phyloP scores from a whole-genome alignment of 2,329 filamentous ascomycete genomes.

The Immersiporthe knoxdaviesiana region DNA sequence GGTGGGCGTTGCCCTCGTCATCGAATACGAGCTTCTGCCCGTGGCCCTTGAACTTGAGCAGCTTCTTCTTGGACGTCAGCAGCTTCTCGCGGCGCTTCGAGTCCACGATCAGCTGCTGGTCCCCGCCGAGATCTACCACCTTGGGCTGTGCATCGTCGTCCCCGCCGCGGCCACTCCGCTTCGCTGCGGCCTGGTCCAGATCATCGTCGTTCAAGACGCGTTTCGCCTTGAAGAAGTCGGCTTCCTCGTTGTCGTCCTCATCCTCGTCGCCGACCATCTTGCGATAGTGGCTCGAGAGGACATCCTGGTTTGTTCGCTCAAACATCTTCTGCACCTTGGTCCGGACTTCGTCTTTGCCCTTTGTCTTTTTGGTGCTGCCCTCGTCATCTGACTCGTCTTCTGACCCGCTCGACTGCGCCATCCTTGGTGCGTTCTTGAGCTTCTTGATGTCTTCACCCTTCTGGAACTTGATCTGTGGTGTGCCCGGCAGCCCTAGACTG shows the following conservation, averaged over 20 bases:
- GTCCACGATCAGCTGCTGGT: slow-evolving; percentile 80
- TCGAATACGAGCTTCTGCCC: slow-evolving; percentile 88
- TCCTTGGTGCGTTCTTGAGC: slow-evolving; percentile 82
- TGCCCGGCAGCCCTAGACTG: slow-evolving; percentile 85
- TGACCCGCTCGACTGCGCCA: slow-evolving; percentile 65
- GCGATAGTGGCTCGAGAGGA: slow-evolving; percentile 89
- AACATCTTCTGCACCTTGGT: slow-evolving; percentile 99
- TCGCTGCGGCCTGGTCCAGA: slow-evolving; percentile 52
- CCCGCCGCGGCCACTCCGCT: slow-evolving; percentile 44
- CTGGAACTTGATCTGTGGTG: slow-evolving; percentile 89
- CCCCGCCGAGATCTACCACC: slow-evolving; percentile 68
- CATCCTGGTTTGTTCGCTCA: slow-evolving; percentile 92
- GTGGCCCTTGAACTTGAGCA: slow-evolving; percentile 86
- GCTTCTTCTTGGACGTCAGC: slow-evolving; percentile 92
- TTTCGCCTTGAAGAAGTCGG: slow-evolving; percentile 86
- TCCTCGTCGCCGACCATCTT: slow-evolving; percentile 69
- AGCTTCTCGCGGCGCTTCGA: slow-evolving; percentile 95
- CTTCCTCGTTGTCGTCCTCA: slow-evolving; percentile 58
- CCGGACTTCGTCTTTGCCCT: slow-evolving; percentile 73
- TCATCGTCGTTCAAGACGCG: slow-evolving; percentile 77
- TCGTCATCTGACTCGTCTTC: slow-evolving; percentile 56
- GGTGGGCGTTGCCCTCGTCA: slow-evolving; percentile 84
- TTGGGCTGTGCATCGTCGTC: slow-evolving; percentile 51
- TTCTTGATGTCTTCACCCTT: slow-evolving; percentile 87
- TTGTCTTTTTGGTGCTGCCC: slow-evolving; percentile 52